phyloP scores from a whole-genome alignment of 1,139 yeast genomes.

The Suhomyces anneliseae region DNA sequence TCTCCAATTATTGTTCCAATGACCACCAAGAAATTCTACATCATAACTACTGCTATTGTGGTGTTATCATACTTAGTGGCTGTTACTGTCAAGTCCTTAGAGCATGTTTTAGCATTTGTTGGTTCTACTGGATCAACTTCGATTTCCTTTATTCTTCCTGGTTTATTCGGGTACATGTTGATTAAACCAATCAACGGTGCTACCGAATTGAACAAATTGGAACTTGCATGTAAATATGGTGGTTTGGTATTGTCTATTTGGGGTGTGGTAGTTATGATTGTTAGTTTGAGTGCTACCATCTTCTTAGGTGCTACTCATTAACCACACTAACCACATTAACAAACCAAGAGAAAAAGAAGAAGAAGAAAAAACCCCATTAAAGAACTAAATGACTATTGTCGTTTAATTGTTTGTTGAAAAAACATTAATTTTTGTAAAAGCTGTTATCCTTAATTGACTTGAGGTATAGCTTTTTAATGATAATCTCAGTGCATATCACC shows the following conservation, averaged over 20 bases:
- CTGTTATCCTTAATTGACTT: no score
- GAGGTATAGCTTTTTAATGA: no score
- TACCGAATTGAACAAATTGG: slow-evolving; percentile 37
- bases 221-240: slow-evolving; percentile 49
- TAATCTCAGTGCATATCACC: no score
- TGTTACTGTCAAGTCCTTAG: slow-evolving; percentile 72
- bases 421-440: no score
- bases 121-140: slow-evolving; percentile 96
- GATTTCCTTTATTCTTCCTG: slow-evolving; percentile 89
- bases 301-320: slow-evolving; percentile 57
- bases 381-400: no score
- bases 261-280: slow-evolving; percentile 78
- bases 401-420: no score
- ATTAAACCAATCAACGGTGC: slow-evolving; percentile 46
- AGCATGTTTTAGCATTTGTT: slow-evolving; percentile 84
- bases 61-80: slow-evolving; percentile 71
- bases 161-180: slow-evolving; percentile 78
- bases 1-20: slow-evolving; percentile 55
- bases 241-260: slow-evolving; percentile 65
- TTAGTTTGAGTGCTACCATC: slow-evolving; percentile 75
- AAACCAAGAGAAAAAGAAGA: no score
- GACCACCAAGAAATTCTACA: slow-evolving; percentile 51
- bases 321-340: neutral
- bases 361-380: no score
- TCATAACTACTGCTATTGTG: slow-evolving; percentile 68